These are phyloP conservation scores for Parachlorella kessleri DNA, from an alignment of 139 green algal genomes.

Conservation along the genomic window DNA sequence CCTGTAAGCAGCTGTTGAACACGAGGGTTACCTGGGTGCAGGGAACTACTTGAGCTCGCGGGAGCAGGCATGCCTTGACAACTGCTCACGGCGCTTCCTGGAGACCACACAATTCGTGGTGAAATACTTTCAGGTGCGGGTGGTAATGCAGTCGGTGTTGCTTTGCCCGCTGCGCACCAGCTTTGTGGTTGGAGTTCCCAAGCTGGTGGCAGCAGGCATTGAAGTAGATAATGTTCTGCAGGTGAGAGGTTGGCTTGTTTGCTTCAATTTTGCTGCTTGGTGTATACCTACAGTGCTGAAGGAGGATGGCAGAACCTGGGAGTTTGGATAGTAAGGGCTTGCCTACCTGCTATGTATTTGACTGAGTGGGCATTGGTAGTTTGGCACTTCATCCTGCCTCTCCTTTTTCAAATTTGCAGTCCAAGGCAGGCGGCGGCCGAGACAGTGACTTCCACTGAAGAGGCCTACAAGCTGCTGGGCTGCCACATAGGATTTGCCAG, in stretches of 20 bases:
- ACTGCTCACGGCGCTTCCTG: slow-evolving; percentile 47
- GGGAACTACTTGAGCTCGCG: slow-evolving; percentile 30
- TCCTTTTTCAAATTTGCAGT: no score
- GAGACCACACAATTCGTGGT: slow-evolving; percentile 54
- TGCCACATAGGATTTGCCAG: no score
- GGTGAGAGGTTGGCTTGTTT: neutral
- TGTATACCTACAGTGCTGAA: no score
- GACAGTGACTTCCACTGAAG: slow-evolving; percentile 17
- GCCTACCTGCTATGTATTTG: no score
- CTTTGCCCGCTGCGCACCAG: no score
- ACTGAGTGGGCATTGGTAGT: no score
- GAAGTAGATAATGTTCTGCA: neutral
- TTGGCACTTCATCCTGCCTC: no score
- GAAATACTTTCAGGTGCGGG: no score
- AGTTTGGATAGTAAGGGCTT: no score
- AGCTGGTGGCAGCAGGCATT: neutral
- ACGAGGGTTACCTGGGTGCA: neutral
- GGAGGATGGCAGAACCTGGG: no score
- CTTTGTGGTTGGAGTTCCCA: neutral
- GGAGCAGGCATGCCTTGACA: slow-evolving; percentile 43
- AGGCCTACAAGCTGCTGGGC: slow-evolving; percentile 8
- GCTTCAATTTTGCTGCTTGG: neutral
- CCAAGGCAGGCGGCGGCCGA: slow-evolving; percentile 14
- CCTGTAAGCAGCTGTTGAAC: no score
- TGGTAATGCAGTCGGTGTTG: no score